These are phyloP conservation scores for Entomophthora muscae DNA, from an alignment of 371 early-diverging fungal genomes.

Conservation along the genomic window DNA sequence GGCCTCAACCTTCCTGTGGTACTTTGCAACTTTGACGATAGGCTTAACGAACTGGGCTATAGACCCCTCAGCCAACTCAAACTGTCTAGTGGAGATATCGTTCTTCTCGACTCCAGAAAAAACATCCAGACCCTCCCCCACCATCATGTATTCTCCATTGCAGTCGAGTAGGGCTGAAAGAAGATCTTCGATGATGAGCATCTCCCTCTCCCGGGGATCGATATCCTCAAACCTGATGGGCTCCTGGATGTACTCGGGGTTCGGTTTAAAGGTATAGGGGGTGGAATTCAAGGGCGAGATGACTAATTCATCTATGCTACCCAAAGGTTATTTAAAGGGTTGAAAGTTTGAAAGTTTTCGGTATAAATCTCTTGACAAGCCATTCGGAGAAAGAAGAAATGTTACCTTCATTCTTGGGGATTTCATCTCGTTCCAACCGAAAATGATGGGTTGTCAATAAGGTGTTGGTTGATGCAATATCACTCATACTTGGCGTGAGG, in stretches of 20 bases:
- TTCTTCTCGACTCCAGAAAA: neutral
- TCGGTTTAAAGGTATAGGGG: neutral
- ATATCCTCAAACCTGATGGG: neutral
- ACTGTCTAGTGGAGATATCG: neutral
- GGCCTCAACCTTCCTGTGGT: conserved; percentile 44
- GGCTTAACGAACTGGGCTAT: conserved; percentile 47
- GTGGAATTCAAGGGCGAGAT: neutral
- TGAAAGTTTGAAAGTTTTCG: too few relatives aligned
- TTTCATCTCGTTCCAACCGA: neutral
- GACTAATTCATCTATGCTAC: neutral
- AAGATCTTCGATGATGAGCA: neutral
- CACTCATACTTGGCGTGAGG: too few relatives aligned
- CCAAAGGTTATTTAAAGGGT: neutral
- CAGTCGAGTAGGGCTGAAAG: neutral
- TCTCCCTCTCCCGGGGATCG: neutral
- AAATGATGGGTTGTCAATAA: too few relatives aligned
- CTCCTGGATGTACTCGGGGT: neutral
- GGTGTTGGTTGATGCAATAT: too few relatives aligned
- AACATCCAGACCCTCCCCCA: neutral
- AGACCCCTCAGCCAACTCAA: neutral
- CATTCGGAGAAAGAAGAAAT: too few relatives aligned
- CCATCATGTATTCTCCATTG: neutral
- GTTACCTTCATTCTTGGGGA: neutral
- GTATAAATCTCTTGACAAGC: too few relatives aligned
- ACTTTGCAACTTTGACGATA: conserved; percentile 43